phyloP scores from a whole-genome alignment of 192 early-diverging fungal genomes.

The Gonapodya prolifera region DNA sequence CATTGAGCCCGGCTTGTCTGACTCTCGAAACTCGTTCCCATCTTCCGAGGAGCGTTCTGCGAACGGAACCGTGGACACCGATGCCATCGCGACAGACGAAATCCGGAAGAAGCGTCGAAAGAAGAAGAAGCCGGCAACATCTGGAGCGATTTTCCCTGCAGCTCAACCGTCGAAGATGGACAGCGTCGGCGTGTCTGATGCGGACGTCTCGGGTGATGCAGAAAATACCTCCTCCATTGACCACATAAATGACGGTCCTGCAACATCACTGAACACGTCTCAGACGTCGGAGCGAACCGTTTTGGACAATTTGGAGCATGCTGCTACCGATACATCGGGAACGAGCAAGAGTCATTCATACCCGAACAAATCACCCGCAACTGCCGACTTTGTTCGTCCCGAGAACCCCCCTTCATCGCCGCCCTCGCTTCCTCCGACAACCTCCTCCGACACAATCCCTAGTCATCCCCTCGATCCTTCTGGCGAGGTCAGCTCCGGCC shows the following conservation, averaged over 20 bases:
- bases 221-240: too few relatives aligned
- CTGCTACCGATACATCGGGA: too few relatives aligned
- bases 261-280: not conserved
- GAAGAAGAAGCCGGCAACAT: not conserved
- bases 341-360: too few relatives aligned
- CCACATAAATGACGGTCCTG: not conserved
- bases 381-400: not conserved
- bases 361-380: not conserved
- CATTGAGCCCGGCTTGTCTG: too few relatives aligned
- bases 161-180: not conserved
- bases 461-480: too few relatives aligned
- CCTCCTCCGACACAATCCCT: not conserved
- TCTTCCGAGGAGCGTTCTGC: too few relatives aligned
- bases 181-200: not conserved
- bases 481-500: too few relatives aligned
- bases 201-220: too few relatives aligned
- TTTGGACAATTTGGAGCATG: not conserved
- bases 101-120: not conserved
- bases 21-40: too few relatives aligned
- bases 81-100: not conserved
- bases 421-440: not conserved
- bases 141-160: not conserved
- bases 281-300: not conserved
- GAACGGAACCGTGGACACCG: not conserved
- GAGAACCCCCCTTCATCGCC: not conserved